Percentiles rank a stretch among this genome's conserved stretches.
phyloP scores from a whole-genome alignment of 768 basidiomycete genomes.

The Naganishia onofrii region DNA sequence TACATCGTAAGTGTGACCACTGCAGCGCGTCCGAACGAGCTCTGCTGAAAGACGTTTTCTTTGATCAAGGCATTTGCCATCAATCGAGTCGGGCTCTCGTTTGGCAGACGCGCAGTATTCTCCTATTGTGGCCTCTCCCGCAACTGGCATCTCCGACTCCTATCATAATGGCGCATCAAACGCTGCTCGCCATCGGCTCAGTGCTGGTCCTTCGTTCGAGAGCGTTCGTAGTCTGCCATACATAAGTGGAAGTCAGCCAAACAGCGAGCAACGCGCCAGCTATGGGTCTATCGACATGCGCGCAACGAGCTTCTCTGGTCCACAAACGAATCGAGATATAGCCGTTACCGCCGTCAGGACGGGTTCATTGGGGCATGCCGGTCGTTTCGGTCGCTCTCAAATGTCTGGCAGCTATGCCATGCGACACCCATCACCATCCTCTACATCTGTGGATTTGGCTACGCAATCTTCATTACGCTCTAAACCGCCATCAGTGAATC shows the following conservation, averaged over 20 bases:
- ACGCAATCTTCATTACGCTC: constrained; percentile 47
- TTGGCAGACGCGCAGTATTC: constrained; percentile 29
- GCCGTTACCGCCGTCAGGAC: constrained; percentile 41
- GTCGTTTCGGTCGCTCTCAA: constrained; percentile 23
- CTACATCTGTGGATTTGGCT: constrained; percentile 33
- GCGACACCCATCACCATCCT: constrained; percentile 38
- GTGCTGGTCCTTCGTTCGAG: constrained; percentile 45
- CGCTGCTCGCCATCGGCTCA: constrained; percentile 30
- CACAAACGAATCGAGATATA: constrained; percentile 35
- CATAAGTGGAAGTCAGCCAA: not conserved
- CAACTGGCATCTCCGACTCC: constrained; percentile 38
- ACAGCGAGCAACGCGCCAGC: constrained; percentile 27
- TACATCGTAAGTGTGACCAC: constrained; percentile 27
- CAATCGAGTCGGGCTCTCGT: constrained; percentile 38
- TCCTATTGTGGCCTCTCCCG: constrained; percentile 38
- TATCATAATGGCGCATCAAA: constrained; percentile 31
- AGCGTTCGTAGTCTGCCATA: constrained; percentile 43
- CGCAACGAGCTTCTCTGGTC: constrained; percentile 48
- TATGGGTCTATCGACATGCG: constrained; percentile 37
- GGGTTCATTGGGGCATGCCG: constrained; percentile 42
- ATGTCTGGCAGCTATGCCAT: constrained; percentile 27
- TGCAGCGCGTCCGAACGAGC: constrained; percentile 31
- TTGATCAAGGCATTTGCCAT: constrained; percentile 37
- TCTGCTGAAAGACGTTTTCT: constrained; percentile 1
- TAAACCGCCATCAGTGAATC: constrained; percentile 52